Evolutionary conservation across 2,329 filamentous ascomycete species (phyloP), one percentile per base, ranked within the genome.

Genomic region (Grosmannia huntii): DNA sequence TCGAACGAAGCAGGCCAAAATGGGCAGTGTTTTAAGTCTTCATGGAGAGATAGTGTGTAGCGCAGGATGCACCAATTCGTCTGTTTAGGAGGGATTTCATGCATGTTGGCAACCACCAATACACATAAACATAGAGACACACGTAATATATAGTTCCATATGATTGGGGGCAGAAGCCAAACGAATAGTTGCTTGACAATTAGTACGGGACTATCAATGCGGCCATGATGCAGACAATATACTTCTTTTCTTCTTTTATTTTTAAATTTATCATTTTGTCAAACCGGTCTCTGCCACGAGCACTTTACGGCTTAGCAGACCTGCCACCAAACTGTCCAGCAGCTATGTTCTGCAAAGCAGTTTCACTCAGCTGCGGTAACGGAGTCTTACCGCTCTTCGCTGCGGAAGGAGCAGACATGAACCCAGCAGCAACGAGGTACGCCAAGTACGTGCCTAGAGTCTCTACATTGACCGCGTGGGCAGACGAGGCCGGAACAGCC

Each of bases 371-470:
- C 38, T 53, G 48, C 16, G 57, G 57, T 41, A 59, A 23, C 14
- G 57, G 48, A 10, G 51, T 41, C 19, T 46, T 31, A 21, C 46
- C 55, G 28, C 33, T 51, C 48, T 55, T 53, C 3, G 38, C 31
- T 23, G 19, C 25, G 0, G 66, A 64, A 1, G 80, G 80, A 55
- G 67, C 64, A 4, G 74, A 72, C 67, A 89, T 75, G 70, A 88
- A 89, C 5, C 81, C 81, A 61, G 82, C 76, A 60, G 77, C 76
- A 3, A 81, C 76, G 44, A 89, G 71, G 66, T 85, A 89, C 31
- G 79, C 75, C 55, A 86, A 69, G 66, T 86, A 89, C 21, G 79
- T 68, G 4, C 84, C 85, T 19, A 87, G 76, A 41, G 78, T 78
- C 61, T 85, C 80, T 58, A 78, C 72, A 25, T 75, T 80, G 12